Evolutionary conservation across 2,329 filamentous ascomycete genomes (phyloP).

Genomic region (Phialophora expanda): DNA sequence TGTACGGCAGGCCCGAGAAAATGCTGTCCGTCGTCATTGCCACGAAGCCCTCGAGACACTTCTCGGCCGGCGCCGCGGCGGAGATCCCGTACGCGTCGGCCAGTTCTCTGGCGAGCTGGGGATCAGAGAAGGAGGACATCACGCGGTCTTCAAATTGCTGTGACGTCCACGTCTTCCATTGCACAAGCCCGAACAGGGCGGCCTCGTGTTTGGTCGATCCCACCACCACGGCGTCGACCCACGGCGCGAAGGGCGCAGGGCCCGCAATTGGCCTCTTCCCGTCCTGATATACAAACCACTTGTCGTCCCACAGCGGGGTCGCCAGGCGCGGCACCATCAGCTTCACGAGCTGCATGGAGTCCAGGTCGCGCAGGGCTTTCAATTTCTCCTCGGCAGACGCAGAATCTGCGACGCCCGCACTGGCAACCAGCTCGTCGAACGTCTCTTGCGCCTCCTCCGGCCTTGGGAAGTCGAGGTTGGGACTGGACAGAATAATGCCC

Average conservation of each 20-base stretch:
- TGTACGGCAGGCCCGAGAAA: constrained; percentile 24
- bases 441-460: constrained; percentile 26
- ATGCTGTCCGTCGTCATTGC: constrained; percentile 24
- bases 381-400: constrained; percentile 25
- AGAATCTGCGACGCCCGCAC: constrained; percentile 14
- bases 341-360: constrained; percentile 15
- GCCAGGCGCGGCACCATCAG: constrained; percentile 16
- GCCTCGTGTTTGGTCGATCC: constrained; percentile 26
- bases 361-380: constrained; percentile 19
- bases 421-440: constrained; percentile 25
- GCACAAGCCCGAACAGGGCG: constrained; percentile 19
- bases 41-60: constrained; percentile 21
- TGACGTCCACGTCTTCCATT: constrained; percentile 20
- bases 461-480: constrained; percentile 26
- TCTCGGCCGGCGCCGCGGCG: constrained; percentile 10
- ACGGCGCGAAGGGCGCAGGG: constrained; percentile 25
- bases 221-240: constrained; percentile 23
- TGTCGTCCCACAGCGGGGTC: constrained; percentile 26
- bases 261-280: constrained; percentile 22
- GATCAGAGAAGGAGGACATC: constrained; percentile 10
- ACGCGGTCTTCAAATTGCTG: constrained; percentile 22
- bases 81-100: constrained; percentile 21
- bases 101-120: constrained; percentile 19
- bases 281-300: constrained; percentile 28
- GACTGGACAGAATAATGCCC: constrained; percentile 25